These are phyloP conservation scores for Aegilops umbellulata DNA, from an alignment of 176 grass and related monocot genomes.

Conservation along the genomic window DNA sequence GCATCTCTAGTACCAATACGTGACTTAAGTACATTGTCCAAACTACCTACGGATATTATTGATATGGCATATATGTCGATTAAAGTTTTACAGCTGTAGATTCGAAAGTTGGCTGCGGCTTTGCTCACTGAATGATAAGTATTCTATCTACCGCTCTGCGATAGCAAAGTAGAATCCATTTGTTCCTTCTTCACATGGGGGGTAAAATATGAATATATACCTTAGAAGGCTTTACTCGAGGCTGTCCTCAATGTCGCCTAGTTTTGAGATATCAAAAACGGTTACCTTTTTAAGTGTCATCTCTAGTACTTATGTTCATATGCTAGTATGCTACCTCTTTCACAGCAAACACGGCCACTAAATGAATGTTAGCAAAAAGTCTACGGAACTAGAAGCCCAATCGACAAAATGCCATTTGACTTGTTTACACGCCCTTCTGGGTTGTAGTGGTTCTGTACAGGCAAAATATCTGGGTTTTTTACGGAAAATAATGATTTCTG, in stretches of 20 bases:
- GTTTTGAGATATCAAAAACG: neutral
- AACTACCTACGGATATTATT: neutral
- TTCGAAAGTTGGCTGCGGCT: neutral
- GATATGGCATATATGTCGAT: neutral
- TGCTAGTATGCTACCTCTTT: neutral
- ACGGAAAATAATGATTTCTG: neutral
- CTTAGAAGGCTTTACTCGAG: neutral
- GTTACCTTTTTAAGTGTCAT: neutral
- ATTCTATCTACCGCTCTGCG: neutral
- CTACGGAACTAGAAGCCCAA: neutral
- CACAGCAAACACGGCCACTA: neutral
- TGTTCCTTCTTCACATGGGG: conserved; percentile 31
- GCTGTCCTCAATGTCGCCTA: neutral
- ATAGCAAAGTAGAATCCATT: neutral
- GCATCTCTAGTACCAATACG: neutral
- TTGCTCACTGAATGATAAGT: conserved; percentile 1
- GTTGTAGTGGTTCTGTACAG: neutral
- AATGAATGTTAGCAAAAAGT: neutral
- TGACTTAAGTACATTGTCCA: neutral
- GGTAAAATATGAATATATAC: conserved; percentile 24
- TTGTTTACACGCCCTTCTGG: neutral
- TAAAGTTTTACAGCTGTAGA: neutral
- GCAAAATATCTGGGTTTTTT: neutral
- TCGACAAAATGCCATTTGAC: neutral
- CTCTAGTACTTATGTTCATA: neutral